phyloP scores from a whole-genome alignment of 1,284 basidiomycete species.

The Paramarasmius palmivorus region DNA sequence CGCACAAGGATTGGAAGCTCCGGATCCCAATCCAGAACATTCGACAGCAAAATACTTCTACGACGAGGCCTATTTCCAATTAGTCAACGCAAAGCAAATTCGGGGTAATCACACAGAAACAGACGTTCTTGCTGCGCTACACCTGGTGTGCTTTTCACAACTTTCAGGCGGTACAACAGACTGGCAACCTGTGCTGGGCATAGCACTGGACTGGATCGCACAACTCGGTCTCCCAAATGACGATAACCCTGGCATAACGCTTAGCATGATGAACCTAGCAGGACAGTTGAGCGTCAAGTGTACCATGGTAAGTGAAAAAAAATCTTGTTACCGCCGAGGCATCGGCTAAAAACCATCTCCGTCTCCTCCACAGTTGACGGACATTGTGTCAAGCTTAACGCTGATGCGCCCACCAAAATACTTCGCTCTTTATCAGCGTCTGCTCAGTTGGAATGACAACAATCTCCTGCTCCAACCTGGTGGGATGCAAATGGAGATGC shows the following conservation, averaged over 20 bases:
- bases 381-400: constrained; percentile 69
- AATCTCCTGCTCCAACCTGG: constrained; percentile 15
- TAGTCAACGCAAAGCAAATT: constrained; percentile 48
- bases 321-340: constrained; percentile 3
- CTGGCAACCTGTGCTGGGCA: constrained; percentile 65
- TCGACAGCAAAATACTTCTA: constrained; percentile 66
- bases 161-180: constrained; percentile 62
- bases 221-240: constrained; percentile 60
- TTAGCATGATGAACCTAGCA: constrained; percentile 52
- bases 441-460: constrained; percentile 38
- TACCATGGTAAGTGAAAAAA: constrained; percentile 58
- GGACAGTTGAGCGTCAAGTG: constrained; percentile 64
- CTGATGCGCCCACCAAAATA: constrained; percentile 64
- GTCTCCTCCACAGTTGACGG: constrained; percentile 59
- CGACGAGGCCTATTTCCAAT: constrained; percentile 60
- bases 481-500: constrained; percentile 54
- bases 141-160: constrained; percentile 69
- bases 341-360: constrained; percentile 9
- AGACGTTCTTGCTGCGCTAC: constrained; percentile 74
- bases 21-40: constrained; percentile 52
- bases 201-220: constrained; percentile 72
- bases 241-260: constrained; percentile 60
- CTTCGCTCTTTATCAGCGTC: constrained; percentile 60
- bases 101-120: constrained; percentile 56
- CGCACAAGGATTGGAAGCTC: constrained; percentile 56